phyloP scores from a whole-genome alignment of 2,329 filamentous ascomycete genomes.

The Epichloe gansuensis region DNA sequence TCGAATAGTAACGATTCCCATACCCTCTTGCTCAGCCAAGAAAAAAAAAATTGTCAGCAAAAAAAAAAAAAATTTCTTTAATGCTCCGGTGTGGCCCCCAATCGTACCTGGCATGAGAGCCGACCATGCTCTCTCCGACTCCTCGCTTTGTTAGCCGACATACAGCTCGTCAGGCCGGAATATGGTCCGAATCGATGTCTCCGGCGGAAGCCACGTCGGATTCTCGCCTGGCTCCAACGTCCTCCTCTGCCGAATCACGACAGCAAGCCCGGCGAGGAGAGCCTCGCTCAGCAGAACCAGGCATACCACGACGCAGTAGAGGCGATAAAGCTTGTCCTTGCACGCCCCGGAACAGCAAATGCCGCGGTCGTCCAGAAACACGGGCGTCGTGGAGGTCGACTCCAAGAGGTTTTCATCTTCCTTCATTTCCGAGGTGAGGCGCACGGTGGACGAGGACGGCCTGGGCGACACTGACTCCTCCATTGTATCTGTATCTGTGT shows the following conservation, averaged over 20 bases:
- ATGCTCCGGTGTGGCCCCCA: neutral
- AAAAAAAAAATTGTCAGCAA: neutral
- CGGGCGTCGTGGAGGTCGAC: neutral
- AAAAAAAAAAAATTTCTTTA: neutral
- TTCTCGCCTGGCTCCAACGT: neutral
- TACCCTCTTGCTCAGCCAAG: neutral
- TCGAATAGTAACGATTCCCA: neutral
- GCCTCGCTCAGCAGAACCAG: neutral
- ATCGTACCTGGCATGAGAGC: slow-evolving; percentile 1
- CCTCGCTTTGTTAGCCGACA: neutral
- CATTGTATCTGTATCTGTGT: neutral
- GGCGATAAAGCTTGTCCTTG: neutral
- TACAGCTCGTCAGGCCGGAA: neutral
- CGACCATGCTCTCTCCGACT: neutral
- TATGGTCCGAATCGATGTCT: neutral
- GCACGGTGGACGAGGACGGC: neutral
- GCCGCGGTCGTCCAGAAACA: neutral
- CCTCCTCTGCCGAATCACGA: neutral
- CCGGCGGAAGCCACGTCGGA: neutral
- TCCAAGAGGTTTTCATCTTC: neutral
- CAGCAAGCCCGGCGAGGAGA: neutral
- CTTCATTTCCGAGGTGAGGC: neutral
- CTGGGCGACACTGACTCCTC: neutral
- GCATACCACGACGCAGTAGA: neutral
- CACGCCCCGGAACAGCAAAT: neutral